Base-by-base conservation (phyloP, 352 stramenopile species). In the Phytopythium boreale region DNA sequence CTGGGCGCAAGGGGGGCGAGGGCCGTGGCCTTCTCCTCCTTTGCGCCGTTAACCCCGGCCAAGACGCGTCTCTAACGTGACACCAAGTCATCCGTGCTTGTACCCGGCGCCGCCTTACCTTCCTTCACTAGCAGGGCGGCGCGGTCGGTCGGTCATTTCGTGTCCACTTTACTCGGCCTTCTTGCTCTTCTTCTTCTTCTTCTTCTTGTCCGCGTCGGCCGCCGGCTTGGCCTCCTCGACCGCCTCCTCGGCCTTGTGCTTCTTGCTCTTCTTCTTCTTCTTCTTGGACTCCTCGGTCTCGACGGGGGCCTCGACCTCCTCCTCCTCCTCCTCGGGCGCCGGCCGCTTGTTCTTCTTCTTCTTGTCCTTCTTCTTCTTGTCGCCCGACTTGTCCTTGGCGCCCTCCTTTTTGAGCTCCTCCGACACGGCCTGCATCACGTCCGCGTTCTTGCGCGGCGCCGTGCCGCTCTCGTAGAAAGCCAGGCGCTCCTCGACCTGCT, bases 401-500 rank as follows among this genome's bases (percentile, higher is more conserved):
- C 75, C 79, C 69, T 47, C 71, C 58, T 80, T 73, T 81, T 93
- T 93, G 7, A 99, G 80, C 72, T 98, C 77, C 20, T 90, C 79
- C 62, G 90, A 95, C 27, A 99, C 97, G 68, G 98, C 90, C 65
- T 89, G 77, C 98, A 99, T 99, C 31, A 99, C 97, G 77, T 99
- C 97, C 47, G 99, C 85, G 75, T 99, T 99, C 81, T 99, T 99
- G 67, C 97, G 85, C 36, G 97, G 98, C 26, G 97, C 94, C 24
- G 94, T 93, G 55, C 98, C 98, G 57, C 93, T 99, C 75, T 99
- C 97, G 81, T 99, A 99, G 74, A 99, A 99, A 56, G 96, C 93
- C 14, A 99, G 90, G 63, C 98, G 93, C 76, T 99, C 97, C 74
- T 99, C 98, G 14, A 99, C 98, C 85, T 99, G 97, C 69, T 99